phyloP scores from a whole-genome alignment of 2,329 filamentous ascomycete genomes.

The Phialophora expanda region DNA sequence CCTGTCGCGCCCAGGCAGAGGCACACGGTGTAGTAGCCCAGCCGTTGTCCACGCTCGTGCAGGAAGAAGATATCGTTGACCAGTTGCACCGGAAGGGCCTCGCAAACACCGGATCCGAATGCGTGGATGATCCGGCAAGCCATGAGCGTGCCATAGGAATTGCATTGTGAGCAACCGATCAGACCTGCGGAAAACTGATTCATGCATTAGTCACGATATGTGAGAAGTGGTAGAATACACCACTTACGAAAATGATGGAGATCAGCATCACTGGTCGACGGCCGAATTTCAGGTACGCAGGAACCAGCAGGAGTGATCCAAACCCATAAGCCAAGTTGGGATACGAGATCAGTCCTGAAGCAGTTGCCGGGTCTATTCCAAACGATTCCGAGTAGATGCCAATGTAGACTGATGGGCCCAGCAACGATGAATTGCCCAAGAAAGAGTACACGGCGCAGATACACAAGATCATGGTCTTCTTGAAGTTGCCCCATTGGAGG shows the following conservation, averaged over 20 bases:
- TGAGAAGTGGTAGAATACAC: background rate
- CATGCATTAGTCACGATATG: slow-evolving; percentile 3
- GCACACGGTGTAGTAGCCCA: slow-evolving; percentile 64
- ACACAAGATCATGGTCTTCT: slow-evolving; percentile 63
- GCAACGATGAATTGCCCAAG: slow-evolving; percentile 61
- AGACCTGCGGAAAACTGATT: slow-evolving; percentile 49
- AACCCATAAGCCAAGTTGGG: slow-evolving; percentile 66
- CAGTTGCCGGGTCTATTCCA: slow-evolving; percentile 55
- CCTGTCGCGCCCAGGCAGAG: slow-evolving; percentile 44
- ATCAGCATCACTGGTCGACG: slow-evolving; percentile 52
- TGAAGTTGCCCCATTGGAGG: slow-evolving; percentile 60
- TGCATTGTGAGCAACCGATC: slow-evolving; percentile 51
- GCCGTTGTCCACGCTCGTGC: slow-evolving; percentile 55
- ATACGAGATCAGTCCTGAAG: slow-evolving; percentile 64
- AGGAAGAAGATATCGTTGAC: slow-evolving; percentile 57
- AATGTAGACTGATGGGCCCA: slow-evolving; percentile 65
- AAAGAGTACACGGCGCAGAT: slow-evolving; percentile 63
- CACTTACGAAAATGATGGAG: slow-evolving; percentile 48
- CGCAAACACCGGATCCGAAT: slow-evolving; percentile 54
- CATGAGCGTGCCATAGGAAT: slow-evolving; percentile 51
- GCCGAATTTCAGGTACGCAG: slow-evolving; percentile 61
- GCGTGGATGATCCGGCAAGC: slow-evolving; percentile 50
- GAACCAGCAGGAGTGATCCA: slow-evolving; percentile 61
- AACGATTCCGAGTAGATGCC: slow-evolving; percentile 60
- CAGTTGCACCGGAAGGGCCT: slow-evolving; percentile 54